These are phyloP conservation scores for Articulospora tetracladia DNA, from an alignment of 495 filamentous ascomycete species.

Conservation along the genomic window DNA sequence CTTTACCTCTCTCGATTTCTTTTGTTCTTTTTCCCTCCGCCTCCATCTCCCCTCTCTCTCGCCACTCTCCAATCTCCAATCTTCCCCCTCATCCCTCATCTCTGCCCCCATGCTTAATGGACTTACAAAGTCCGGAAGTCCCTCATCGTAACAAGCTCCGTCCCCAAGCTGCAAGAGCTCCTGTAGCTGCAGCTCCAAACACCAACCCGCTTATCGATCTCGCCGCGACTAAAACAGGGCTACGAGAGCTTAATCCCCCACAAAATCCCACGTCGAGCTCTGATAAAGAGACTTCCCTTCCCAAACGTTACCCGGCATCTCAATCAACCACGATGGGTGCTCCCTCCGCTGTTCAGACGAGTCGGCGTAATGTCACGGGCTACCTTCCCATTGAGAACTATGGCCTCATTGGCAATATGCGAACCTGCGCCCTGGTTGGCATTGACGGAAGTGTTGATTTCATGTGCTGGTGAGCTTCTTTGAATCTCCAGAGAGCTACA, in stretches of 20 bases:
- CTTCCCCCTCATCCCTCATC: background rate
- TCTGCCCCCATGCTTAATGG: background rate
- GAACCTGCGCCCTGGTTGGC: conserved; percentile 68
- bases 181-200: background rate
- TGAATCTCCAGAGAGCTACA: background rate
- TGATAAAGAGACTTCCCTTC: background rate
- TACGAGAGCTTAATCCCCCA: background rate
- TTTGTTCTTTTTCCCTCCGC: too few relatives aligned
- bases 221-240: background rate
- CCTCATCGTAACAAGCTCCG: background rate
- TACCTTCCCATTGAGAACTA: conserved; percentile 72
- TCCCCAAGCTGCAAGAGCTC: background rate
- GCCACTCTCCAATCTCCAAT: background rate
- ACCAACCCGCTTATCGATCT: background rate
- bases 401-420: conserved; percentile 74
- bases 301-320: background rate
- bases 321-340: conserved; percentile 8
- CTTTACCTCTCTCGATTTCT: too few relatives aligned
- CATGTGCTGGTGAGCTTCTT: conserved; percentile 60
- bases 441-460: conserved; percentile 69
- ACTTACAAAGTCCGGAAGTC: background rate
- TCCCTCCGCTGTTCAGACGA: conserved; percentile 8
- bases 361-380: conserved; percentile 19
- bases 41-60: background rate
- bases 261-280: background rate